Evolutionary conservation across 495 filamentous ascomycete species (phyloP), one percentile per base, ranked within the genome.

Genomic region (Aspergillus coremiiformis): DNA sequence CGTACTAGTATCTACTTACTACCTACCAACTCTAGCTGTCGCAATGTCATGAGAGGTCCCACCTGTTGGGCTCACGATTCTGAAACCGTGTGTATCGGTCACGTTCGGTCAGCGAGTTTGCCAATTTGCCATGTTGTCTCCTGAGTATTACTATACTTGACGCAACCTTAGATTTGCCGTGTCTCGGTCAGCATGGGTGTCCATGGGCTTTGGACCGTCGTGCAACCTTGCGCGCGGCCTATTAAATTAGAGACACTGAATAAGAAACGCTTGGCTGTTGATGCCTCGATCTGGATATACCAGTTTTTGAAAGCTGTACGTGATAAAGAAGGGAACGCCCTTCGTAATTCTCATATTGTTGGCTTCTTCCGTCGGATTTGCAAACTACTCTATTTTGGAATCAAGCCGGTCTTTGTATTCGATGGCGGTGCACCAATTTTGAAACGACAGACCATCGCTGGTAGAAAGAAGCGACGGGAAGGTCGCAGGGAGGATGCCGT

Each of bases 241-340:
- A 90, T 93, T 53, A 95, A 95, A 68, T 86, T 98, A 58, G 89
- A 94, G 64, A 95, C 93, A 1, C 84, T 98, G 46, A 95, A 96
- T 66, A 85, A 84, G 53, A 96, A 95, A 66, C 89, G 93, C 20
- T 83, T 98, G 52, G 93, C 93, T 24, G 88, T 98, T 66, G 93
- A 98, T 69, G 93, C 94, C 47, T 95, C 90, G 3, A 98, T 97
- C 62, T 98, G 93, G 93, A 96, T 98, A 52, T 98, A 98, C 73
- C 93, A 98, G 65, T 98, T 98, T 64, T 80, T 98, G 55, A 98
- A 98, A 72, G 93, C 93, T 15, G 94, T 98, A 1, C 90, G 93
- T 59, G 93, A 98, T 69, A 95, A 96, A 62, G 93, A 98, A 71
- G 93, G 93, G 33, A 95, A 98, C 62, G 94, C 93, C 1, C 79